Percentiles rank a stretch among this genome's conserved stretches.
Conservation (phyloP, 441 rosid species). For the Gossypium gossypioides region DNA sequence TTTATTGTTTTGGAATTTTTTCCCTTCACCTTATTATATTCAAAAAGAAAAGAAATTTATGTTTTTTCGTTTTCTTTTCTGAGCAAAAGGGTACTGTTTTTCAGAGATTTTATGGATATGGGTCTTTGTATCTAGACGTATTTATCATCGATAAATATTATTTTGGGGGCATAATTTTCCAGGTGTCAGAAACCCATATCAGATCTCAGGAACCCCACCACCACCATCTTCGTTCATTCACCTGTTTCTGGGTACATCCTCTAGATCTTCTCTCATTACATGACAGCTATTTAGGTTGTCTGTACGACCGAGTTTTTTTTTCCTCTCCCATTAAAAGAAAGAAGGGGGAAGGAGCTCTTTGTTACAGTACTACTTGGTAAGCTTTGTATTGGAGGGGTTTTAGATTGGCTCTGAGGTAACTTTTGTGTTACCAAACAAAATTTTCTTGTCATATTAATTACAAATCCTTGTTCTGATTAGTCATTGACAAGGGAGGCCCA, state of each 20-base stretch:
- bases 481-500: conserved; percentile 20
- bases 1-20: conserved; percentile 30
- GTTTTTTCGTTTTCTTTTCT: not conserved
- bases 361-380: not conserved
- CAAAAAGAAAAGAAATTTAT: not conserved
- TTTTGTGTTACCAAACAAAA: not conserved
- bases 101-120: conserved; percentile 24
- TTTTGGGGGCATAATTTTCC: conserved; percentile 12
- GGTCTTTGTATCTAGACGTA: conserved; percentile 38
- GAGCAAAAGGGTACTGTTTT: not conserved
- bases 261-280: not conserved
- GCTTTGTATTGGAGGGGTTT: not conserved
- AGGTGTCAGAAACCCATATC: conserved; percentile 24
- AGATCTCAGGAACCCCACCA: conserved; percentile 20
- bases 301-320: conserved; percentile 2
- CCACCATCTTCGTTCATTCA: conserved; percentile 10
- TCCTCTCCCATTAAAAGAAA: not conserved
- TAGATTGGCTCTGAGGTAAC: not conserved
- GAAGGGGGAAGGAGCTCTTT: not conserved
- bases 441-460: not conserved
- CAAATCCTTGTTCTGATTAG: conserved; percentile 7
- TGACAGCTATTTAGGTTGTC: conserved; percentile 16
- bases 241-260: conserved; percentile 10
- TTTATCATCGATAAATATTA: not conserved
- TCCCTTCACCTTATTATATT: not conserved